Evolutionary conservation across 805 yeast species (phyloP).

Genomic region (Spathaspora hagerdaliae): DNA sequence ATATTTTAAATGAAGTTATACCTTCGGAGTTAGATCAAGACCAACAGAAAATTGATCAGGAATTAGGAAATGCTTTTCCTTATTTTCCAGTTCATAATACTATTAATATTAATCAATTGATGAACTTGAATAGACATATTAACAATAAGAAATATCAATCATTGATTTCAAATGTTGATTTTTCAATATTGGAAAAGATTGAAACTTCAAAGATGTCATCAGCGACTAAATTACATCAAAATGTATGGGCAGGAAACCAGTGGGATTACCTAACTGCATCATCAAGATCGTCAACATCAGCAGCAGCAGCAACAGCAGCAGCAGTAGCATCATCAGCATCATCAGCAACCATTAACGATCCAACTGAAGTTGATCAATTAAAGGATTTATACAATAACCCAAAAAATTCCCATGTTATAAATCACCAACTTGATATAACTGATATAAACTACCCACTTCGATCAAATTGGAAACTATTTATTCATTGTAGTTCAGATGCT

Average conservation of each 20-base stretch:
- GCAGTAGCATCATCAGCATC: too few species aligned
- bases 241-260: constrained; percentile 80
- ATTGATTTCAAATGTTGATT: constrained; percentile 59
- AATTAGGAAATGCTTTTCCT: background rate
- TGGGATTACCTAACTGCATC: constrained; percentile 53
- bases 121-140: too few species aligned
- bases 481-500: constrained; percentile 60
- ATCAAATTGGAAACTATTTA: constrained; percentile 50
- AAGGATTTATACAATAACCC: constrained; percentile 43
- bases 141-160: background rate
- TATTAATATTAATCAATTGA: background rate
- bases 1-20: constrained; percentile 4
- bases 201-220: constrained; percentile 82
- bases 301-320: background rate
- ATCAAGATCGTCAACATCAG: background rate
- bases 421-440: background rate
- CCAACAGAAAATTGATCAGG: background rate
- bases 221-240: constrained; percentile 53
- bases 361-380: background rate
- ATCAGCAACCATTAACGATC: too few species aligned
- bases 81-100: background rate
- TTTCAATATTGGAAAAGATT: constrained; percentile 68
- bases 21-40: background rate
- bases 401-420: constrained; percentile 17
- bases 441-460: constrained; percentile 33